Base-by-base conservation (phyloP, 2,329 filamentous ascomycete species). In the Clathrospora elynae region DNA sequence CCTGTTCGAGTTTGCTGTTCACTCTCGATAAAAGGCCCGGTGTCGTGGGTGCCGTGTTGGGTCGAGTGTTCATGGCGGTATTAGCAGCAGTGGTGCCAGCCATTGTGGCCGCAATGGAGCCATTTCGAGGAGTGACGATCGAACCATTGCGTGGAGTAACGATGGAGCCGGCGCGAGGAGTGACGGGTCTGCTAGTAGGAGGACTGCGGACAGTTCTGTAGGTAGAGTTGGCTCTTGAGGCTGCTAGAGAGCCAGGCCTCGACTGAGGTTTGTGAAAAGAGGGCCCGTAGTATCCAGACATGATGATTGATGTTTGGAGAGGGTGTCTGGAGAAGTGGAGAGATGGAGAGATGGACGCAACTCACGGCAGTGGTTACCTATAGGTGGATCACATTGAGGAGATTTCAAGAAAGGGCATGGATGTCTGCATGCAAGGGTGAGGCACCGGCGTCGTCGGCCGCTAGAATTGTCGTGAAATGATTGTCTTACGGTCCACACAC, bases 211-310 rank as follows among this genome's bases (percentile, higher is more conserved):
- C 29, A 8, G 36, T 45, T 42, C 35, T 42, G 30, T 50, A 53
- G 4, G 49, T 40, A 0, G 49, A 53, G 30, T 53, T 53, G 2
- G 49, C 49, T 37, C 46, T 46, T 10, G 49, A 53, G 12, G 49
- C 49, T 44, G 42, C 49, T 22, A 53, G 31, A 30, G 49, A 53
- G 8, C 42, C 38, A 10, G 49, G 49, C 24, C 49, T 46, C 2
- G 49, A 53, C 3, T 42, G 41, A 3, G 32, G 45, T 17, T 28
- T 39, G 32, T 49, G 31, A 34, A 53, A 53, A n/a, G 49, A 53
- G 16, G 49, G 49, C n/a, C 49, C 49, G 20, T 53, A 53, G 33
- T 53, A 53, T n/a, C 49, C 49, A 34, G 49, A 53, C 49, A 53
- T 53, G 10, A 35, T 39, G 28, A 22, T 20, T 14, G 25, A 35